These are phyloP conservation scores for Eucalyptus curtisii DNA, from an alignment of 345 rosid genomes.

Conservation along the genomic window DNA sequence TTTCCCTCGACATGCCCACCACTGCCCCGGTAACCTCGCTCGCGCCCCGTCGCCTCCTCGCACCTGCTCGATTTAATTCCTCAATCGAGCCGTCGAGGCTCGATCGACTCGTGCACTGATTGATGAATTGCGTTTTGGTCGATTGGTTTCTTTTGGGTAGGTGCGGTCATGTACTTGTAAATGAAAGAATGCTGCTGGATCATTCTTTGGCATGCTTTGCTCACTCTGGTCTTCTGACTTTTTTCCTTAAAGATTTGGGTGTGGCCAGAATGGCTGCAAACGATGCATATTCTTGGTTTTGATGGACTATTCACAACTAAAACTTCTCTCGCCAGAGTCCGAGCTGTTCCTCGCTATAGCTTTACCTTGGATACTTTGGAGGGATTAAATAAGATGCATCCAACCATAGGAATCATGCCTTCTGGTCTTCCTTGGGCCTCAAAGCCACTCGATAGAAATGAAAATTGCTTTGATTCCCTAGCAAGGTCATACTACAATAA, in stretches of 20 bases:
- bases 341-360: slow-evolving; percentile 80
- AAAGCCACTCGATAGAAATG: slow-evolving; percentile 22
- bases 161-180: slow-evolving; percentile 69
- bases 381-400: slow-evolving; percentile 42
- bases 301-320: slow-evolving; percentile 59
- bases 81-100: background rate
- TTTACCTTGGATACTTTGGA: slow-evolving; percentile 54
- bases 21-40: slow-evolving; percentile 41
- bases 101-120: background rate
- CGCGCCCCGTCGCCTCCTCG: background rate
- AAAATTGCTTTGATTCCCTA: slow-evolving; percentile 25
- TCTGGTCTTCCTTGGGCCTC: slow-evolving; percentile 74
- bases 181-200: background rate
- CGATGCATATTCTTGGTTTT: slow-evolving; percentile 68
- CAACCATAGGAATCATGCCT: slow-evolving; percentile 79
- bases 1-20: slow-evolving; percentile 44
- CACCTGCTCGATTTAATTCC: background rate
- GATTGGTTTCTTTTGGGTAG: slow-evolving; percentile 4
- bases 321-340: slow-evolving; percentile 58
- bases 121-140: background rate
- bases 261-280: slow-evolving; percentile 82
- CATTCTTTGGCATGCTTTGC: background rate
- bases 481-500: slow-evolving; percentile 5
- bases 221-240: background rate
- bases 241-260: slow-evolving; percentile 56